A percentile compares a stretch with the other conserved stretches of the same genome.
Conservation (phyloP, 1,284 basidiomycete species). For the Porodaedalea pini region DNA sequence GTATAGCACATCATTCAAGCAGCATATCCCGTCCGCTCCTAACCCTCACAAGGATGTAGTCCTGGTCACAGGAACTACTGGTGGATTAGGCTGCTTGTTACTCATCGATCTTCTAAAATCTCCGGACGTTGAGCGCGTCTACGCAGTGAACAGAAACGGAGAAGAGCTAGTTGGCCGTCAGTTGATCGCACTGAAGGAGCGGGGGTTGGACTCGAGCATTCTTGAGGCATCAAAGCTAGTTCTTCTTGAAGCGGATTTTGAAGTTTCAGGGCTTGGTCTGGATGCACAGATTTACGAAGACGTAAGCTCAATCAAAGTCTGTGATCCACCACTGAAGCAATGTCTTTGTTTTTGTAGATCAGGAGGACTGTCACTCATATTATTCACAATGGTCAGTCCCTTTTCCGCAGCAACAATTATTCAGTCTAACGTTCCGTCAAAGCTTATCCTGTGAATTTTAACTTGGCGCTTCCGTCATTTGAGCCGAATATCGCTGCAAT, state of each 20-base stretch:
- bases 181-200: constrained; percentile 26
- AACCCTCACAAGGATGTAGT: constrained; percentile 24
- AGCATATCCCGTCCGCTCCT: constrained; percentile 16
- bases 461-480: constrained; percentile 28
- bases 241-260: constrained; percentile 30
- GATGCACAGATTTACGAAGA: constrained; percentile 25
- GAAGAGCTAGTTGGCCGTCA: constrained; percentile 27
- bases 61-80: constrained; percentile 38
- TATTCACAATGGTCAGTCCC: constrained; percentile 22
- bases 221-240: constrained; percentile 28
- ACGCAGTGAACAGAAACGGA: constrained; percentile 33
- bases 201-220: constrained; percentile 26
- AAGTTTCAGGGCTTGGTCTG: constrained; percentile 26
- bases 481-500: constrained; percentile 25
- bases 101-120: constrained; percentile 28
- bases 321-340: background rate
- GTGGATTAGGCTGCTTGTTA: constrained; percentile 32
- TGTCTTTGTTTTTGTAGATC: constrained; percentile 14
- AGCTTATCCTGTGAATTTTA: constrained; percentile 38
- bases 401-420: background rate
- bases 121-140: constrained; percentile 28
- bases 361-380: constrained; percentile 20
- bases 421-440: background rate
- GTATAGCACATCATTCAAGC: constrained; percentile 31
- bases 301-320: constrained; percentile 22